Evolutionary conservation across 257 asterid genomes (phyloP), one percentile per base, ranked within the genome.

Genomic region (Solanum rostratum): DNA sequence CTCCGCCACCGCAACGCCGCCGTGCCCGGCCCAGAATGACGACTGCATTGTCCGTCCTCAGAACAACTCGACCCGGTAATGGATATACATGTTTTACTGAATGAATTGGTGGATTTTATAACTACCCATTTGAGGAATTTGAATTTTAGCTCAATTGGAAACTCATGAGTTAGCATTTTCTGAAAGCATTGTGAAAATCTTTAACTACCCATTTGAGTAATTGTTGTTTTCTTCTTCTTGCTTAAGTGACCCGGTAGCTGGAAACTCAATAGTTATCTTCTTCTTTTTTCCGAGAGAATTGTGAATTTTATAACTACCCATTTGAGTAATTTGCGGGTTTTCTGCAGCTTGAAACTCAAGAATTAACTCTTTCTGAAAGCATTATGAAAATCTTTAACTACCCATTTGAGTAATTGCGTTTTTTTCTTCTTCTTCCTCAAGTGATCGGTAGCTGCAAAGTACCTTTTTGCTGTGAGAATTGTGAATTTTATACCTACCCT

Each of bases 31-130:
- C 84, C 59, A 86, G 89, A 78, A 1, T 82, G 79, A 90, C 91
- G 0, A 76, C 87, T 39, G 85, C 86, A 49, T 73, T 85, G 82
- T 93, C 98, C 74, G 87, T 92, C 69, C 94, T 93, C 89, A 91
- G 90, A 88, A 88, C 93, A 59, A 89, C 97, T 63, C 90, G 91
- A 66, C 86, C 93, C 54, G 85, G 98, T 93, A 90, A 88, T 1
- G 65, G 3, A 57, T 57, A 9, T 57, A 57, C 6, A 57, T 20
- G 29, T 9, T 52, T 57, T 57, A n/a, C 4, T 70, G 50, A 43
- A 70, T 19, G 5, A 3, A 12, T 18, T 39, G 20, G 18, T 70
- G 43, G 39, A 11, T 4, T 70, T 70, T 70, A 4, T 70, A 5
- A 37, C 79, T 19, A 69, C 52, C 70, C 39, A 27, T 24, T 62